Base-by-base conservation (phyloP, 176 grass and related monocot species). In the Rhynchospora pubera region DNA sequence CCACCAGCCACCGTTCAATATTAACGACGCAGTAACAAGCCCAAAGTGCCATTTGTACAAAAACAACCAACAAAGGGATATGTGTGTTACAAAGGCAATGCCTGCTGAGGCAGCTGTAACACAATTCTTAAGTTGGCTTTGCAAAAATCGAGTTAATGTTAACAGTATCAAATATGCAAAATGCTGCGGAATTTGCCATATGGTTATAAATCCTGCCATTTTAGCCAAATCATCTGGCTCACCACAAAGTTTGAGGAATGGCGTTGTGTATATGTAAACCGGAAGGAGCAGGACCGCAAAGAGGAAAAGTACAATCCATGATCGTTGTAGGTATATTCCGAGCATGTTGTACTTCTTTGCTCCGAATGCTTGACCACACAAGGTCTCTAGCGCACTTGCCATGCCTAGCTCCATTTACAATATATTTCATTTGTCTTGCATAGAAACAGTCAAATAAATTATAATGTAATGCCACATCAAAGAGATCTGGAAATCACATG, bases 361-460 rank as follows among this genome's bases (percentile, higher is more conserved):
- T 16, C 87, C 87, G 18, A 66, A 89, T 21, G 87, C 87, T 83
- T 89, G 87, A 53, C 87, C 84, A 58, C 87, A 89, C 0, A 89
- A 51, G 3, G 87, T 89, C 32, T 89, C 87, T 3, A 86, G 60
- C 14, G 87, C 87, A 42, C 87, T 89, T 26, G 84, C 87, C 84
- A 86, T 87, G 22, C 85, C 85, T 15, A 87, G 57, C 79, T 87
- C 42, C 19, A 42, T 4, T n/a, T 39, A 82, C 26, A 61, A 2
- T 39, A 22, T 47, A 71, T 46, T 71, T 7, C 22, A n/a, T 21
- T 45, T 18, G 7, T 9, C 66, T 46, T 46, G 2, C 7, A 34
- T 69, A 5, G 14, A 39, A 39, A 39, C 34, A 39, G 16, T 69
- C 44, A n/a, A 39, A 2, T 4, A 19, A 44, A 42, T n/a, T n/a